Percentiles rank a stretch among this genome's conserved stretches.
These are phyloP conservation scores for Austroboletus novae-zelandiae DNA, from an alignment of 1,284 basidiomycete genomes.

Conservation along the genomic window DNA sequence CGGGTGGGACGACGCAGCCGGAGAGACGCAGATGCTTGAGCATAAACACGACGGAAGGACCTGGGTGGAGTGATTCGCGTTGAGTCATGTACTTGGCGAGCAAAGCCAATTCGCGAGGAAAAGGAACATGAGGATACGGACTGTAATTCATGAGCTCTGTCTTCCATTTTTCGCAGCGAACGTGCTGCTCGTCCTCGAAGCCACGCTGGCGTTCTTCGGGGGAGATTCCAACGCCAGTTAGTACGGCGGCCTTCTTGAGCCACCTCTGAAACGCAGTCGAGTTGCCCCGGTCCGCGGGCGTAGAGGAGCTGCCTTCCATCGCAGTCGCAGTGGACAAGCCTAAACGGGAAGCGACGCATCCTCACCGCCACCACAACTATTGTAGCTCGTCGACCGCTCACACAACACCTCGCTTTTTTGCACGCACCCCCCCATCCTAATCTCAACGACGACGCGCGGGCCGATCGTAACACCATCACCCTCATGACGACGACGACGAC, in stretches of 20 bases:
- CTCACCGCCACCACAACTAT: too few species aligned
- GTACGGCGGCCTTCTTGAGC: conserved; percentile 40
- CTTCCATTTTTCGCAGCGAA: conserved; percentile 52
- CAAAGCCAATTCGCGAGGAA: conserved; percentile 10
- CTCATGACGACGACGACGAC: too few species aligned
- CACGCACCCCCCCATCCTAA: too few species aligned
- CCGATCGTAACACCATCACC: too few species aligned
- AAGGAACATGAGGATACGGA: conserved; percentile 27
- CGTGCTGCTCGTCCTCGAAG: conserved; percentile 35
- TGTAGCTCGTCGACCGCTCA: too few species aligned
- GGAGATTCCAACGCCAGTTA: conserved; percentile 43
- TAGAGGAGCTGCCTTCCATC: conserved; percentile 19
- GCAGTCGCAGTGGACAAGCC: background rate
- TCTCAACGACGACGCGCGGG: too few species aligned
- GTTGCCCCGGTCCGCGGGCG: conserved; percentile 21
- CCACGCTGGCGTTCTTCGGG: conserved; percentile 38
- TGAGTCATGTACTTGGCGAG: background rate
- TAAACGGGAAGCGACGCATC: background rate
- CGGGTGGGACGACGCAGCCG: too few species aligned
- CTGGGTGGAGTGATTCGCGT: conserved; percentile 38
- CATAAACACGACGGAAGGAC: conserved; percentile 69
- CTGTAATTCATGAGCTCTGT: conserved; percentile 47
- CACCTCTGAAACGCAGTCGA: conserved; percentile 40
- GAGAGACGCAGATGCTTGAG: conserved; percentile 70
- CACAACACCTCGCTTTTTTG: too few species aligned